phyloP scores from a whole-genome alignment of 2,329 filamentous ascomycete genomes.

The Colletotrichum aenigma region DNA sequence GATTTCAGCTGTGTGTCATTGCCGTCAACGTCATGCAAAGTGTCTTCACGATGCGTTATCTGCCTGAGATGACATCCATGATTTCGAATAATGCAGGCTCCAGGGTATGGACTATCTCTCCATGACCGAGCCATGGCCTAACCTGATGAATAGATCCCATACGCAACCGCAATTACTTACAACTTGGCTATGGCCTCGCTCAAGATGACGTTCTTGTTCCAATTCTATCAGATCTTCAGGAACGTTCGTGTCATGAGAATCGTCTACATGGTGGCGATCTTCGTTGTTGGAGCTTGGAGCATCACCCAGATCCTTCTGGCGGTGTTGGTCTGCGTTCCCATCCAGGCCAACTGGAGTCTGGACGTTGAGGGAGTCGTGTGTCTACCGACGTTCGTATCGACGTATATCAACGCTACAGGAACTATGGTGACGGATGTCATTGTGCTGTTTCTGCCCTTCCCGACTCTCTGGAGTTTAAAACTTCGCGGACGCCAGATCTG shows the following conservation, averaged over 20 bases:
- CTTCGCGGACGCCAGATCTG: not conserved
- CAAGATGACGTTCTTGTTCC: slow-evolving; percentile 3
- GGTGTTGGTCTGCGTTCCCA: not conserved
- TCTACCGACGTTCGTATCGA: not conserved
- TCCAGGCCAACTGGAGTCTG: not conserved
- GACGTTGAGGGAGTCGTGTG: not conserved
- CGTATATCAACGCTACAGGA: not conserved
- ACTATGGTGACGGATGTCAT: slow-evolving; percentile 3
- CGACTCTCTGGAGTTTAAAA: not conserved
- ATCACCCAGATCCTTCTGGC: not conserved
- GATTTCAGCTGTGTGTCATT: not conserved
- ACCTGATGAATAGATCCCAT: not conserved
- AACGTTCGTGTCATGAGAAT: not conserved
- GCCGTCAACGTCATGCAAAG: not conserved
- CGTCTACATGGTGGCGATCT: not conserved
- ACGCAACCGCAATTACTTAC: not conserved
- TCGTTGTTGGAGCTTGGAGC: not conserved
- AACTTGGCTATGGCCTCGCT: not conserved
- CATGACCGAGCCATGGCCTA: not conserved
- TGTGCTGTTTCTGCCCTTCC: slow-evolving; percentile 8
- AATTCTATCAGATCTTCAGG: not conserved
- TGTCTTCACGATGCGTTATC: not conserved
- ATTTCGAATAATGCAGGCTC: not conserved
- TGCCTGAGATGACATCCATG: not conserved
- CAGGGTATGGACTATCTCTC: not conserved